Percentiles rank a stretch among this genome's conserved stretches.
phyloP scores from a whole-genome alignment of 140 eudicot species.

The Anethum foeniculum region DNA sequence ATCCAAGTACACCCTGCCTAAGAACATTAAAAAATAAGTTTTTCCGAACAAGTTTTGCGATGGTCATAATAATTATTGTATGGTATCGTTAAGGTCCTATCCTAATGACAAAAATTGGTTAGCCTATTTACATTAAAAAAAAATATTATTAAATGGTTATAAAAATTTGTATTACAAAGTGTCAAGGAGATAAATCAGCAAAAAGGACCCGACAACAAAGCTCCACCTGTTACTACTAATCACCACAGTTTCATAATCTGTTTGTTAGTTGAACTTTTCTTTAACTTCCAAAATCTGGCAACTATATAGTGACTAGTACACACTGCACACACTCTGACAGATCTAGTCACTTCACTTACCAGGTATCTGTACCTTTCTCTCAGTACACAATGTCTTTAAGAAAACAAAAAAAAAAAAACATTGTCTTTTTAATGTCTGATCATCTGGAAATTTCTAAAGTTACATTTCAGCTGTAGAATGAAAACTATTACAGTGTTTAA shows the following conservation, averaged over 20 bases:
- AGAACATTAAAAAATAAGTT: too few relatives aligned
- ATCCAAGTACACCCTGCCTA: too few relatives aligned
- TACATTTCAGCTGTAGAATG: background rate
- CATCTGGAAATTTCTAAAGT: conserved; percentile 9
- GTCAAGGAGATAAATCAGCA: background rate
- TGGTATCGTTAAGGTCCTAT: too few relatives aligned
- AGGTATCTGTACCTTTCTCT: conserved; percentile 22
- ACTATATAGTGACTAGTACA: background rate
- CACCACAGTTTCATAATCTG: background rate
- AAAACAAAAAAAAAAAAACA: too few relatives aligned
- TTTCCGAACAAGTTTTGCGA: too few relatives aligned
- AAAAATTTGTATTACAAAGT: background rate
- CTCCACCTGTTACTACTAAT: conserved; percentile 16
- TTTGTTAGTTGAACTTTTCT: conserved; percentile 10
- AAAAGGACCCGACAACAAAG: conserved; percentile 15
- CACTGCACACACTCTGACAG: conserved; percentile 13
- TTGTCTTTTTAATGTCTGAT: conserved; percentile 1
- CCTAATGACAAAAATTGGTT: too few relatives aligned
- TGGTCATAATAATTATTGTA: too few relatives aligned
- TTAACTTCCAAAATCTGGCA: conserved; percentile 14
- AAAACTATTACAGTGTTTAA: background rate
- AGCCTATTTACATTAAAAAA: too few relatives aligned
- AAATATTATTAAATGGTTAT: too few relatives aligned
- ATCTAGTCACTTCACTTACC: conserved; percentile 19
- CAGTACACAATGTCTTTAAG: background rate